phyloP scores from a whole-genome alignment of 2,329 filamentous ascomycete species.

The Fusarium graminum region DNA sequence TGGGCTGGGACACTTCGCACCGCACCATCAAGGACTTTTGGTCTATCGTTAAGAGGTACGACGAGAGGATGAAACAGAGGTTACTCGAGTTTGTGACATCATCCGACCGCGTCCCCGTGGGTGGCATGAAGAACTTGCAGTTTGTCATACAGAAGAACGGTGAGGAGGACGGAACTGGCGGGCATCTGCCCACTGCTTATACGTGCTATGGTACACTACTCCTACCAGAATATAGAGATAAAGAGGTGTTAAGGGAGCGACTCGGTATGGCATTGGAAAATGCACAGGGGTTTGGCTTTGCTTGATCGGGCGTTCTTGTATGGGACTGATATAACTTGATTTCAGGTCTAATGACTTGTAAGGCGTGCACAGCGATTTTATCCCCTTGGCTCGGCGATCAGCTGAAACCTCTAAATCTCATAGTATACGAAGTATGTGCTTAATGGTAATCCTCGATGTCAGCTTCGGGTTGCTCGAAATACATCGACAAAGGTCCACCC shows the following conservation, averaged over 20 bases:
- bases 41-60: conserved; percentile 78
- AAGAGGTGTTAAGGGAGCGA: conserved; percentile 78
- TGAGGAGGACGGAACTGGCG: conserved; percentile 65
- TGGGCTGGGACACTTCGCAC: conserved; percentile 80
- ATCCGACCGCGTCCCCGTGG: conserved; percentile 88
- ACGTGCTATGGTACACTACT: conserved; percentile 94
- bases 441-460: conserved; percentile 2
- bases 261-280: conserved; percentile 90
- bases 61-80: conserved; percentile 76
- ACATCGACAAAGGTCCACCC: neutral
- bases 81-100: conserved; percentile 96
- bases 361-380: neutral
- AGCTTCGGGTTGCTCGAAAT: neutral
- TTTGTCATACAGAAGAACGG: conserved; percentile 88
- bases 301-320: conserved; percentile 57
- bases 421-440: conserved; percentile 9
- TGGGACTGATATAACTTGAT: neutral
- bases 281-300: conserved; percentile 88
- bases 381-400: neutral
- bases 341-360: neutral
- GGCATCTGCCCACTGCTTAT: conserved; percentile 83
- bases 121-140: conserved; percentile 82
- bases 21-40: conserved; percentile 84
- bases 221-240: conserved; percentile 83
- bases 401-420: neutral